phyloP scores from a whole-genome alignment of 768 basidiomycete species.

The Collybia mongolica region DNA sequence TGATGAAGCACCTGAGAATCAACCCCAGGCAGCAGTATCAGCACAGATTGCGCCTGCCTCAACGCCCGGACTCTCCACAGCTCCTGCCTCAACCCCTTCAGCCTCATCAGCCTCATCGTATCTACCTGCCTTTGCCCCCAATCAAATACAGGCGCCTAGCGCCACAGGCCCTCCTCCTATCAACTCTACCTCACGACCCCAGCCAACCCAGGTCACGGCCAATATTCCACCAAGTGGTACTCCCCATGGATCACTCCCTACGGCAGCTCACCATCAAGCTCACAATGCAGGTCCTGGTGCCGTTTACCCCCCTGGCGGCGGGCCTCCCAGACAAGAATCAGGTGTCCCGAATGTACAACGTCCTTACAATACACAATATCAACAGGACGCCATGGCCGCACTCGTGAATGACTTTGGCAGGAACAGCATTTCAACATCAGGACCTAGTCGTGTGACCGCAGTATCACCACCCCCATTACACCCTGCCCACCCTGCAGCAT shows the following conservation, averaged over 20 bases:
- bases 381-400: constrained; percentile 25
- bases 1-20: constrained; percentile 21
- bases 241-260: too few relatives aligned
- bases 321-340: neutral
- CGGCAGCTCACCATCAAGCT: constrained; percentile 6
- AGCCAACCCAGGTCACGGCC: constrained; percentile 14
- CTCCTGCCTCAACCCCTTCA: constrained; percentile 2
- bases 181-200: constrained; percentile 9
- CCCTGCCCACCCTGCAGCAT: constrained; percentile 26
- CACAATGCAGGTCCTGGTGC: neutral
- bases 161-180: constrained; percentile 1
- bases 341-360: neutral
- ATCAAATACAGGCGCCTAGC: neutral
- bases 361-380: neutral
- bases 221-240: too few relatives aligned
- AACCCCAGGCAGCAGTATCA: constrained; percentile 6
- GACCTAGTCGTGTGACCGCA: constrained; percentile 4
- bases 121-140: constrained; percentile 5
- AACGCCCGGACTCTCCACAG: neutral
- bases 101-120: constrained; percentile 1
- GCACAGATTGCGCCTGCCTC: constrained; percentile 9
- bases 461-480: constrained; percentile 33
- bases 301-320: neutral
- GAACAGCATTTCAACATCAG: constrained; percentile 28
- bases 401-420: constrained; percentile 37